Evolutionary conservation across 805 yeast species (phyloP).

Genomic region (Cyberlindnera maritima): DNA sequence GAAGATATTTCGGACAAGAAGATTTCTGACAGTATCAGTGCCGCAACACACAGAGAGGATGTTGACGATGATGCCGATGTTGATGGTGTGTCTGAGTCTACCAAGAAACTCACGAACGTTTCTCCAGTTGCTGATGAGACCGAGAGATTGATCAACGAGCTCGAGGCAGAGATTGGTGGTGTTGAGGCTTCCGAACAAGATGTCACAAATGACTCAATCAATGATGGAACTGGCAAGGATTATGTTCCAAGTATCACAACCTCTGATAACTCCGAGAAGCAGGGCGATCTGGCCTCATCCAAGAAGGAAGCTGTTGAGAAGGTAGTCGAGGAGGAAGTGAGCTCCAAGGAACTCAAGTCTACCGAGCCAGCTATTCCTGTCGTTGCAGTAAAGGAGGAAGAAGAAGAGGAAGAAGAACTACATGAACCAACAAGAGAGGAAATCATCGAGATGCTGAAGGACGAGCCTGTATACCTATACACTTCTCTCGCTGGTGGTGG

Average conservation of each 20-base stretch:
- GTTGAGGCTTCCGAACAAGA: not conserved
- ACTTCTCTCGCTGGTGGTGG: conserved; percentile 89
- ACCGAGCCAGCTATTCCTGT: no score
- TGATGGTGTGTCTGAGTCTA: not conserved
- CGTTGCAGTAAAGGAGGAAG: no score
- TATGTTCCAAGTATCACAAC: not conserved
- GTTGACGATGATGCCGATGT: not conserved
- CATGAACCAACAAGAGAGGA: conserved; percentile 30
- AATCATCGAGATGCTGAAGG: conserved; percentile 27
- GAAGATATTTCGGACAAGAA: no score
- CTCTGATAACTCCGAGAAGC: no score
- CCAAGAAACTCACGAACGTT: not conserved
- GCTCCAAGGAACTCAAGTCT: no score
- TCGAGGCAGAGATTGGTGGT: conserved; percentile 18
- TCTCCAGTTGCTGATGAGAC: conserved; percentile 21
- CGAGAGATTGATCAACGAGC: conserved; percentile 21
- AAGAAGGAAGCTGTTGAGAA: no score
- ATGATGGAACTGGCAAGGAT: not conserved
- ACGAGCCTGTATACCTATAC: conserved; percentile 68
- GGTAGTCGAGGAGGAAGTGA: no score
- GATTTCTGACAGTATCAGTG: no score
- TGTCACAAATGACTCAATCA: not conserved
- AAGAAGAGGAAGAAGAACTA: conserved; percentile 17
- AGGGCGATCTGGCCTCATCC: no score
- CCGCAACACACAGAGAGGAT: no score